Conservation (phyloP, 129 eudicot genomes). For the Gnaphalium uliginosum region DNA sequence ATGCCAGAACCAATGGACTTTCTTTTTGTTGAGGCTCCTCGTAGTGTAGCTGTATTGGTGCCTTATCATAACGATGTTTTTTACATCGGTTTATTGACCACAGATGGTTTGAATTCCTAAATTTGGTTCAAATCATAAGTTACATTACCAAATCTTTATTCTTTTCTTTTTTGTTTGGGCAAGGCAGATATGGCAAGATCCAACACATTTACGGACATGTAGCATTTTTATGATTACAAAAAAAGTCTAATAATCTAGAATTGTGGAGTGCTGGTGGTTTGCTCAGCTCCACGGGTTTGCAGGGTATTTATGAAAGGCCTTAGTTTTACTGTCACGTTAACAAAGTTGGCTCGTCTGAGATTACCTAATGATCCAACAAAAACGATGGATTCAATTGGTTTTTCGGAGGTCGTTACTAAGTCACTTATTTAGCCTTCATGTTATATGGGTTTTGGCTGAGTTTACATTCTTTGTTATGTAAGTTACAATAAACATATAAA, state of each 20-base stretch:
- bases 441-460: neutral
- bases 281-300: too few species aligned
- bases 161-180: neutral
- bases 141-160: neutral
- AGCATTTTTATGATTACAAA: too few species aligned
- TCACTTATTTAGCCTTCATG: too few species aligned
- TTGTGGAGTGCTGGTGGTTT: too few species aligned
- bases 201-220: too few species aligned
- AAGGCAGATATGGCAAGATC: neutral
- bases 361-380: too few species aligned
- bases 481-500: neutral
- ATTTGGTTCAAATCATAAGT: neutral
- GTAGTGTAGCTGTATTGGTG: neutral
- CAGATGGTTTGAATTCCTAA: neutral
- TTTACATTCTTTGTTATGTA: neutral
- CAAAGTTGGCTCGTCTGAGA: too few species aligned
- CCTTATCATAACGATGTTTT: conserved; percentile 6
- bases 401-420: too few species aligned
- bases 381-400: too few species aligned
- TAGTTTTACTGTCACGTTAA: too few species aligned
- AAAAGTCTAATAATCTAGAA: too few species aligned
- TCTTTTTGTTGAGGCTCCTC: neutral
- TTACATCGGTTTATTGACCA: neutral
- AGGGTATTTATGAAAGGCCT: too few species aligned
- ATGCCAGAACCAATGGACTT: conserved; percentile 9